These are phyloP conservation scores for Lyophyllum semitale DNA, from an alignment of 768 basidiomycete genomes.

Conservation along the genomic window DNA sequence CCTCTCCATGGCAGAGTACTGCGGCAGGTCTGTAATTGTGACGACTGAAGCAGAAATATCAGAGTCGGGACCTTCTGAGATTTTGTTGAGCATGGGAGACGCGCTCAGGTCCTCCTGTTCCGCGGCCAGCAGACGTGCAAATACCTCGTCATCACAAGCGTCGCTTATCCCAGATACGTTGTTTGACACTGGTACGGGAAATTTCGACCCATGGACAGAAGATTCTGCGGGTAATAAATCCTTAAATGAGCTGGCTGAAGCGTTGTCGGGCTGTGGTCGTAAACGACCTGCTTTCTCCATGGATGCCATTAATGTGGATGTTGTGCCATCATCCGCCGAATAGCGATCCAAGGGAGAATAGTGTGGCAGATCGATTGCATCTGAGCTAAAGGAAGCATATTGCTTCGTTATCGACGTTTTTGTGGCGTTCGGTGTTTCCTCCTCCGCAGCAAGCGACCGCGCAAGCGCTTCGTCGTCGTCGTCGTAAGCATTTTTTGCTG, in stretches of 20 bases:
- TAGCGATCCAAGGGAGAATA: not conserved
- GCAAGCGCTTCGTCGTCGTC: slow-evolving; percentile 19
- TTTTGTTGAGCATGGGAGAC: not conserved
- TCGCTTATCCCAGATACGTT: not conserved
- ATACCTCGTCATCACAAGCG: slow-evolving; percentile 24
- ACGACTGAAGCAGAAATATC: not conserved
- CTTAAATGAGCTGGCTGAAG: not conserved
- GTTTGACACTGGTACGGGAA: not conserved
- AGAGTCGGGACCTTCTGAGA: not conserved
- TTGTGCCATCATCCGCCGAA: not conserved
- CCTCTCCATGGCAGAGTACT: not conserved
- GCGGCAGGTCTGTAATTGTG: not conserved
- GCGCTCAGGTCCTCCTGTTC: slow-evolving; percentile 8
- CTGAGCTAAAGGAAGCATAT: not conserved
- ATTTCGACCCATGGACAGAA: not conserved
- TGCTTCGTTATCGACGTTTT: not conserved
- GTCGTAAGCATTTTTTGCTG: not conserved
- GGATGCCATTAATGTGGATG: not conserved
- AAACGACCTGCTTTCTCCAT: not conserved
- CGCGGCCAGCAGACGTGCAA: slow-evolving; percentile 23
- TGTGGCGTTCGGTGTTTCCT: not conserved
- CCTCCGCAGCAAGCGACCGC: slow-evolving; percentile 5
- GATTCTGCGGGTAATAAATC: not conserved
- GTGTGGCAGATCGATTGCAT: not conserved
- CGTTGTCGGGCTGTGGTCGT: not conserved